A percentile compares a stretch with the other conserved stretches of the same genome.
Conservation (phyloP, 2,329 filamentous ascomycete genomes). For the Aspergillus carbonarius region DNA sequence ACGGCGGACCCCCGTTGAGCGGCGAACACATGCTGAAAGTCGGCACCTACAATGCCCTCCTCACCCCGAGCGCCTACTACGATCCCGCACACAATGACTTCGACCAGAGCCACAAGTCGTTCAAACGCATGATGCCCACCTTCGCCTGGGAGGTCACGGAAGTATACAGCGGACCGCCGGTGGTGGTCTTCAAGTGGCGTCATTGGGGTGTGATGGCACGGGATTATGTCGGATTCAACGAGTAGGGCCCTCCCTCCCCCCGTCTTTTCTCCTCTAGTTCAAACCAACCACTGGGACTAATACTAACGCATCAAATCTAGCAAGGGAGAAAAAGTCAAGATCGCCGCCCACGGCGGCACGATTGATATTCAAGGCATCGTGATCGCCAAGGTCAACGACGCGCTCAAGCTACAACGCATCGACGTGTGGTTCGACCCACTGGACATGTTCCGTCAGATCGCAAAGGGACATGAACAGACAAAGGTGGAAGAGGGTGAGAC, state of each 20-base stretch:
- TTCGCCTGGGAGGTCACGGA: constrained; percentile 71
- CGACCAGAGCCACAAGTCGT: constrained; percentile 65
- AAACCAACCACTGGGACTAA: neutral
- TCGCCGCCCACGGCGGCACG: constrained; percentile 59
- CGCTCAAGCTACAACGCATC: constrained; percentile 57
- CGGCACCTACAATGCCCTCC: constrained; percentile 69
- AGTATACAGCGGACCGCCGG: constrained; percentile 64
- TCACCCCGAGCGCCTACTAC: constrained; percentile 64
- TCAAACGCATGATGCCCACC: constrained; percentile 71
- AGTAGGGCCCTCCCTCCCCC: constrained; percentile 46
- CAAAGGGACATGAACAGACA: constrained; percentile 4
- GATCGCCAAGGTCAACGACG: constrained; percentile 61
- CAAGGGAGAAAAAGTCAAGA: constrained; percentile 61
- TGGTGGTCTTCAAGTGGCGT: constrained; percentile 64
- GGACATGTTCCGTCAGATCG: constrained; percentile 67
- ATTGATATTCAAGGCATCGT: constrained; percentile 66
- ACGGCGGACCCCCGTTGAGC: constrained; percentile 57
- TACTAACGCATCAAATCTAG: constrained; percentile 34
- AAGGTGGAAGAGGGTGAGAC: neutral
- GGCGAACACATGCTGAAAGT: constrained; percentile 66
- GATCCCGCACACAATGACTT: constrained; percentile 62
- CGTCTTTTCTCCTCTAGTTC: neutral
- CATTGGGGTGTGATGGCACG: constrained; percentile 68
- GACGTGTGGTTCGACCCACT: constrained; percentile 67
- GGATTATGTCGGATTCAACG: constrained; percentile 64